phyloP scores from a whole-genome alignment of 2,329 filamentous ascomycete genomes.

The Epicoccum sorghinum region DNA sequence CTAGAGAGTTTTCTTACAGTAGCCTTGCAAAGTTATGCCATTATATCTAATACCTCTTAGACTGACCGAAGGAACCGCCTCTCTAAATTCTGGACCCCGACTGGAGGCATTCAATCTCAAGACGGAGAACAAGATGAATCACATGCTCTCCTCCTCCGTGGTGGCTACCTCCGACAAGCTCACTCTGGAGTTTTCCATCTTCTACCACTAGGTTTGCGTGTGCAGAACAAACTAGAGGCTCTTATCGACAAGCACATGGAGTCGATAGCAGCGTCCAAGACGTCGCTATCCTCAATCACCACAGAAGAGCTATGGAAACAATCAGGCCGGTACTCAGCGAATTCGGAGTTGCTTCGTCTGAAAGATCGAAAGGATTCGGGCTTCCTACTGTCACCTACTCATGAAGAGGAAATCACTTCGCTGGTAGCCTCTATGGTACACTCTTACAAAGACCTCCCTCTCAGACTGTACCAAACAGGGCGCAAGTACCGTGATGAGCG shows the following conservation, averaged over 20 bases:
- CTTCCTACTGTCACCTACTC: slow-evolving; percentile 86
- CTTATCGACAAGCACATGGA: slow-evolving; percentile 91
- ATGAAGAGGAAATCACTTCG: slow-evolving; percentile 93
- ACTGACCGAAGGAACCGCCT: slow-evolving; percentile 65
- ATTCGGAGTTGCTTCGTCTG: slow-evolving; percentile 84
- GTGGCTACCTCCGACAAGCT: slow-evolving; percentile 62
- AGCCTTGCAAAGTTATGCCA: not conserved
- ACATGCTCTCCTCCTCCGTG: slow-evolving; percentile 52
- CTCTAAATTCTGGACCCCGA: slow-evolving; percentile 81
- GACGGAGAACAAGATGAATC: slow-evolving; percentile 56
- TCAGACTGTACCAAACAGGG: slow-evolving; percentile 89
- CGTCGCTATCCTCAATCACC: slow-evolving; percentile 84
- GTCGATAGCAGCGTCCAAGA: slow-evolving; percentile 77
- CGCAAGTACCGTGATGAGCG: slow-evolving; percentile 95
- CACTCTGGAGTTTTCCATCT: slow-evolving; percentile 93
- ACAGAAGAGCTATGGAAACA: slow-evolving; percentile 82
- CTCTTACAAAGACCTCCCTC: slow-evolving; percentile 84
- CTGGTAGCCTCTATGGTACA: slow-evolving; percentile 75
- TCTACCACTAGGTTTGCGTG: slow-evolving; percentile 81
- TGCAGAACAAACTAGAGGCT: slow-evolving; percentile 85
- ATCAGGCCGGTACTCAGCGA: slow-evolving; percentile 78
- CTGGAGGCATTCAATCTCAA: slow-evolving; percentile 67
- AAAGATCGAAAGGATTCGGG: slow-evolving; percentile 76
- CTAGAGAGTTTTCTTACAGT: not conserved
- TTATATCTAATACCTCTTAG: slow-evolving; percentile 41